Conservation (phyloP, 2,329 filamentous ascomycete genomes). For the Colletotrichum karsti region DNA sequence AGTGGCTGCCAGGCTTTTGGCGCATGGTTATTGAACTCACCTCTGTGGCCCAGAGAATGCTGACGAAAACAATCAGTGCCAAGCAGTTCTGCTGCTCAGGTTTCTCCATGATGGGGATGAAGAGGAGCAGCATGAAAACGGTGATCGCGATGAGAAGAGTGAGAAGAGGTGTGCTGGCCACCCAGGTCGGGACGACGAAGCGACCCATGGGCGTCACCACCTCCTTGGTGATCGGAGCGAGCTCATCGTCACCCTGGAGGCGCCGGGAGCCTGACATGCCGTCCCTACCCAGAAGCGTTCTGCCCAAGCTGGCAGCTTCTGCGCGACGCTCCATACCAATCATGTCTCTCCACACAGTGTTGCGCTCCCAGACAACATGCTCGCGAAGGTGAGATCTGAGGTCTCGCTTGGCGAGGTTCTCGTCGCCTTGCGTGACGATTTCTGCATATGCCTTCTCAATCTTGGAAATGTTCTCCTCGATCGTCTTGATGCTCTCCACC, state of each 20-base stretch:
- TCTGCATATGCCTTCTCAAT: constrained; percentile 85
- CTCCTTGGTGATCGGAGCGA: constrained; percentile 68
- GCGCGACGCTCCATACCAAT: constrained; percentile 97
- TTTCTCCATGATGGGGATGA: constrained; percentile 82
- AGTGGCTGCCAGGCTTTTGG: no score
- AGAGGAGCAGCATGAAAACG: constrained; percentile 78
- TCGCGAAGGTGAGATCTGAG: constrained; percentile 90
- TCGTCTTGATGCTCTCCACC: constrained; percentile 71
- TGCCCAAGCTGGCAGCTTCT: constrained; percentile 91
- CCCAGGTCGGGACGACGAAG: constrained; percentile 80
- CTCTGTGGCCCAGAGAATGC: constrained; percentile 95
- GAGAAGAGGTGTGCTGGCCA: constrained; percentile 84
- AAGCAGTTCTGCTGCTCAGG: constrained; percentile 96
- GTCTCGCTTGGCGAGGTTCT: constrained; percentile 80
- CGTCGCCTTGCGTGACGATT: constrained; percentile 83
- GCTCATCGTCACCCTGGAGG: constrained; percentile 85
- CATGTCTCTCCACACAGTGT: constrained; percentile 98
- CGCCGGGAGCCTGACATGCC: constrained; percentile 73
- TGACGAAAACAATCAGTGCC: constrained; percentile 92
- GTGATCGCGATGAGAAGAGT: constrained; percentile 75
- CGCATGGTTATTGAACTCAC: constrained; percentile 52
- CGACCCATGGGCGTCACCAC: constrained; percentile 83
- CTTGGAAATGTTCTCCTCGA: constrained; percentile 76
- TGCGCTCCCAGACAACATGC: constrained; percentile 98
- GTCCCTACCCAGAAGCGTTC: constrained; percentile 81